Evolutionary conservation across 257 asterid species (phyloP).

Genomic region (Misopates orontium): DNA sequence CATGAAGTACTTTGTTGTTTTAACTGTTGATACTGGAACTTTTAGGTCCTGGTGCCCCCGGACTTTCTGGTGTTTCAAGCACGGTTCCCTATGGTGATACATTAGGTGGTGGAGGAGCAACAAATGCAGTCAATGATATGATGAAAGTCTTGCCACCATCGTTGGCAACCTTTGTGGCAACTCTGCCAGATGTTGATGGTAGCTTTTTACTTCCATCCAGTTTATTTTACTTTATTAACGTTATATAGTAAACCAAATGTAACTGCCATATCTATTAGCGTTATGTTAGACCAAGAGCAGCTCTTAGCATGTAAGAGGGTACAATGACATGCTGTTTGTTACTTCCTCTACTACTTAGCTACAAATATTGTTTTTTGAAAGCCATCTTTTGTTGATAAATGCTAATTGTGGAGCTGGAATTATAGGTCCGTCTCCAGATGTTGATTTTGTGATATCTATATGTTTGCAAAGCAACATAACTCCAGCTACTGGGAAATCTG

Average conservation of each 20-base stretch:
- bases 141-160: conserved; percentile 72
- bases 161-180: conserved; percentile 58
- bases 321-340: neutral
- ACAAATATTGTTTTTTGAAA: neutral
- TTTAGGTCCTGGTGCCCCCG: conserved; percentile 48
- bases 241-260: no score
- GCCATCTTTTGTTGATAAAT: conserved; percentile 1
- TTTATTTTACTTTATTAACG: neutral
- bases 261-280: no score
- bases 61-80: conserved; percentile 44
- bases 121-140: conserved; percentile 42
- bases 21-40: conserved; percentile 18
- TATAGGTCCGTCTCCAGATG: conserved; percentile 91
- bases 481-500: conserved; percentile 43
- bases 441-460: conserved; percentile 81
- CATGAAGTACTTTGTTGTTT: neutral
- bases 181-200: conserved; percentile 89
- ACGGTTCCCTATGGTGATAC: conserved; percentile 42
- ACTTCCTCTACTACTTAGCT: no score
- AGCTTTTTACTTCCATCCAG: conserved; percentile 1
- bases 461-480: conserved; percentile 86
- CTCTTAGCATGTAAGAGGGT: neutral
- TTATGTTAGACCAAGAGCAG: no score
- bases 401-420: conserved; percentile 22
- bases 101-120: conserved; percentile 48